Conservation (phyloP, 768 basidiomycete genomes). For the Serendipita sp. region DNA sequence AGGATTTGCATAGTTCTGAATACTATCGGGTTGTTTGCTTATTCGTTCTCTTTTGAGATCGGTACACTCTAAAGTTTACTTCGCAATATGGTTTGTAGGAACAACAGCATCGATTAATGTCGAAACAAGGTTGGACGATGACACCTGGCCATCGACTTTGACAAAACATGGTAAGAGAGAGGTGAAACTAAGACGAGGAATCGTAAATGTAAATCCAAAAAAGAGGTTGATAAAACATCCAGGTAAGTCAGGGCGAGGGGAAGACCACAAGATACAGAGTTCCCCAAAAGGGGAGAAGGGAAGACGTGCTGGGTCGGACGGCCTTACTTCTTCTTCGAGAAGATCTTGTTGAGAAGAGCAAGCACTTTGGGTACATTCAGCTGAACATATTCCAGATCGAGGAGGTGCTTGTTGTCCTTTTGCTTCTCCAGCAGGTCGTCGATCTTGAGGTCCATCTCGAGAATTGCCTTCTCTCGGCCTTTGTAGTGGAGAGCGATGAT, state of each 20-base stretch:
- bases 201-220: neutral
- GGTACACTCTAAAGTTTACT: no score
- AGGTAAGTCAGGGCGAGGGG: neutral
- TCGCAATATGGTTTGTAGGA: no score
- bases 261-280: no score
- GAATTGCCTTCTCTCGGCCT: slow-evolving; percentile 94
- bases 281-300: no score
- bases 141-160: no score
- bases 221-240: neutral
- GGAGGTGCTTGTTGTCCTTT: slow-evolving; percentile 94
- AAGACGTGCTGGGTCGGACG: no score
- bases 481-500: slow-evolving; percentile 99
- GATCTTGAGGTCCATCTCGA: slow-evolving; percentile 99
- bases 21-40: no score
- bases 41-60: no score
- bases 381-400: slow-evolving; percentile 97
- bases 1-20: no score
- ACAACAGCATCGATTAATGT: no score
- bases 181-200: neutral
- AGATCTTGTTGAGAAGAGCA: slow-evolving; percentile 84
- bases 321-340: slow-evolving; percentile 45
- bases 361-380: slow-evolving; percentile 92
- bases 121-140: no score
- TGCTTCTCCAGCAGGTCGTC: slow-evolving; percentile 98
- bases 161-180: no score